Conservation (phyloP, 164 flowering plant genomes). For the Aristolochia contorta region DNA sequence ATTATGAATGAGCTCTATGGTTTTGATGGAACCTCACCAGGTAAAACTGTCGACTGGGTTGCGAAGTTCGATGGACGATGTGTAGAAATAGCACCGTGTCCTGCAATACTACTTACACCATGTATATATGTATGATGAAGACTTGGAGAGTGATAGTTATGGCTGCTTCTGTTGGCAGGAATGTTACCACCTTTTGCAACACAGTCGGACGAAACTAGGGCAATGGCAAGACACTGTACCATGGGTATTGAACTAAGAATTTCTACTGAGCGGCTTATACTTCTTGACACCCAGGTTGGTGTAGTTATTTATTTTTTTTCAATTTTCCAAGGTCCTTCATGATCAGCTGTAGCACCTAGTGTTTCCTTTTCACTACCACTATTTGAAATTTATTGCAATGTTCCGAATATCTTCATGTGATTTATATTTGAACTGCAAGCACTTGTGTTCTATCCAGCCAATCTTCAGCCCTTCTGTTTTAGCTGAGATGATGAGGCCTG, state of each 20-base stretch:
- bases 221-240: conserved; percentile 73
- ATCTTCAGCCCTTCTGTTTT: conserved; percentile 75
- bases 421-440: neutral
- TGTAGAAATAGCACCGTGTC: too few species aligned
- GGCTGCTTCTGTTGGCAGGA: conserved; percentile 30
- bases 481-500: conserved; percentile 89
- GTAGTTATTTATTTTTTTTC: too few species aligned
- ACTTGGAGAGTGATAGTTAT: neutral
- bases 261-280: conserved; percentile 73
- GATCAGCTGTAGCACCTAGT: too few species aligned
- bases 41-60: conserved; percentile 17
- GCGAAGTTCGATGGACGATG: too few species aligned
- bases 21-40: conserved; percentile 63
- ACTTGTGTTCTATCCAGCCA: conserved; percentile 40
- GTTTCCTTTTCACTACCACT: too few species aligned
- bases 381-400: too few species aligned
- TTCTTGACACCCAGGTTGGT: conserved; percentile 86
- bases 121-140: too few species aligned
- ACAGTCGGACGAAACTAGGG: conserved; percentile 65
- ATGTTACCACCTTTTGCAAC: conserved; percentile 83
- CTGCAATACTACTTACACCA: too few species aligned
- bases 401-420: too few species aligned
- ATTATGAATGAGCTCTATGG: conserved; percentile 87
- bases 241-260: conserved; percentile 79
- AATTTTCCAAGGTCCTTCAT: too few species aligned